Evolutionary conservation across 768 basidiomycete genomes (phyloP), one percentile per base, ranked within the genome.

Genomic region (Pisolithus albus): DNA sequence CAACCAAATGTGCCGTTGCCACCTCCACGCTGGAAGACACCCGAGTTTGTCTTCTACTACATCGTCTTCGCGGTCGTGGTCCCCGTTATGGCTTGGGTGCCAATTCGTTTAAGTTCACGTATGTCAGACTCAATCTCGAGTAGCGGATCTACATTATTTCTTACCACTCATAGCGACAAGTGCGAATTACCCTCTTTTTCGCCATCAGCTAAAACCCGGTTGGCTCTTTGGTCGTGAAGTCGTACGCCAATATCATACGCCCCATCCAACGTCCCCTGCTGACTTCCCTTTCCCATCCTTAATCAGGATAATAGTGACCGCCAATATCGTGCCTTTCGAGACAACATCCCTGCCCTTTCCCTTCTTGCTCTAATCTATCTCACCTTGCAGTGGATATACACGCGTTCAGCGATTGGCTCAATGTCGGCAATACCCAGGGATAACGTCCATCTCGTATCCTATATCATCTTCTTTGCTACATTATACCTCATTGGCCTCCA

Each of bases 301-400:
- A n/a, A 36, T 45, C 34, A 97, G 95, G 96, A 99, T 67, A 89
- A 86, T 62, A 92, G 89, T 56, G 96, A 98, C 61, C 72, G 76
- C 0, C 96, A 98, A 72, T 97, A 93, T 64, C 86, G 86, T 23
- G 78, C 83, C 3, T 96, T 99, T 68, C 81, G 96, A 37, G 75
- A 78, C 59, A 90, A 92, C 63, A 63, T 97, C 43, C 80, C 84
- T 5, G 66, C 83, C 5, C 76, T 98, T 4, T 23, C 60, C 36
- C 39, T 64, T 39, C 72, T 88, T 26, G 69, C 73, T 15, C 52
- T 69, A 24, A 59, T 75, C n/a, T 87, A 86, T 63, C 69, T 92
- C 18, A 55, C 67, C 21, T 56, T 80, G 47, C 85, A 86, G 60
- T 71, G 65, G 23, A 26, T 80, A n/a, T 81, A 80, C 56, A 71